Percentiles rank a stretch among this genome's conserved stretches.
Evolutionary conservation across 2,329 filamentous ascomycete genomes (phyloP).

Genomic region (Metarhizium anisopliae): DNA sequence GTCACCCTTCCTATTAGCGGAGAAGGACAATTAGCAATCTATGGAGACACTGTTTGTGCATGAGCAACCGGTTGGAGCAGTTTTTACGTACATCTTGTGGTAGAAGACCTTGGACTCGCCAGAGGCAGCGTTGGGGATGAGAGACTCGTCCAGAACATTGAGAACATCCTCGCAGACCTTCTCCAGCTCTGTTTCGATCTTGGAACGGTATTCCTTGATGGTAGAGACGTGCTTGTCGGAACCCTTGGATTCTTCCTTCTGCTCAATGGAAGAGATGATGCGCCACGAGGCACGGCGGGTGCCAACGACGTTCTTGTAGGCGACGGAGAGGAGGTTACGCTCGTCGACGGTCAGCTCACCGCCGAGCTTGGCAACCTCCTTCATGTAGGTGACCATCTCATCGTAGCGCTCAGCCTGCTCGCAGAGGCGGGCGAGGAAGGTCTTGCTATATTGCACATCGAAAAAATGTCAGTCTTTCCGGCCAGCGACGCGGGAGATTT

Average conservation of each 20-base stretch:
- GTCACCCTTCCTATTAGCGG: conserved; percentile 74
- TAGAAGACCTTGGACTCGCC: conserved; percentile 99
- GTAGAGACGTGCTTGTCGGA: conserved; percentile 87
- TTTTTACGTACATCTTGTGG: conserved; percentile 84
- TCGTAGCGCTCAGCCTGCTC: conserved; percentile 99
- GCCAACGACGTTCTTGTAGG: conserved; percentile 99
- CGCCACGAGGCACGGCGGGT: conserved; percentile 97
- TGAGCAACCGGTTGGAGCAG: background rate
- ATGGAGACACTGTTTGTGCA: background rate
- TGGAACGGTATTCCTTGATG: conserved; percentile 95
- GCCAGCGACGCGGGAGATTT: conserved; percentile 8
- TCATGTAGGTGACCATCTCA: conserved; percentile 99
- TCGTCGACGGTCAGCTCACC: conserved; percentile 87
- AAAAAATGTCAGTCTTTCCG: conserved; percentile 17
- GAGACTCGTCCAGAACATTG: conserved; percentile 82
- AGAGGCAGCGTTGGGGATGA: conserved; percentile 92
- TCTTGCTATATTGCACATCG: conserved; percentile 62
- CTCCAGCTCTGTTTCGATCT: conserved; percentile 96
- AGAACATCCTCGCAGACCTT: conserved; percentile 98
- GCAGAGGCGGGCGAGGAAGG: conserved; percentile 98
- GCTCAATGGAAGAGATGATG: conserved; percentile 99
- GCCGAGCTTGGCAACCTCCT: conserved; percentile 91
- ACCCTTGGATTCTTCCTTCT: conserved; percentile 99
- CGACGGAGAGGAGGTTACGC: conserved; percentile 96
- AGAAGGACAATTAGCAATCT: conserved; percentile 3